A percentile compares a stretch with the other conserved stretches of the same genome.
Evolutionary conservation across 164 flowering plant genomes (phyloP).

Genomic region (Taxillus chinensis): DNA sequence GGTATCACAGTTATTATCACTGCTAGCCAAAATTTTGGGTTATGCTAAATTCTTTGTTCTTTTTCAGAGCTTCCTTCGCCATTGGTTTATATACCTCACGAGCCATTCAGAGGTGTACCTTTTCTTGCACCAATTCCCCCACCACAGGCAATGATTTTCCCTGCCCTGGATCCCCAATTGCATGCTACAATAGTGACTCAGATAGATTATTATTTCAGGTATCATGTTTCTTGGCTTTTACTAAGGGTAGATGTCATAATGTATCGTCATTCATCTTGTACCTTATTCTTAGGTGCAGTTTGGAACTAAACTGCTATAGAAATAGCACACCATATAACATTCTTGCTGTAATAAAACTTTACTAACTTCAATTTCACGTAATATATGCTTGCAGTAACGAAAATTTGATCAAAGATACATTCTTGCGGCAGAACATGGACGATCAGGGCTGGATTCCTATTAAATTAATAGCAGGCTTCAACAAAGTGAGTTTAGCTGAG

Average conservation of each 20-base stretch:
- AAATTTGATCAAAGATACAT: constrained; percentile 47
- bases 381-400: constrained; percentile 35
- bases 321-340: too few relatives aligned
- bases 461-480: constrained; percentile 45
- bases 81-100: constrained; percentile 5
- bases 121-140: constrained; percentile 4
- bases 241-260: background rate
- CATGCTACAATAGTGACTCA: constrained; percentile 5
- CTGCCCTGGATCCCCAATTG: background rate
- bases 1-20: background rate
- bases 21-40: too few relatives aligned
- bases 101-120: constrained; percentile 5
- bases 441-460: constrained; percentile 60
- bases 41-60: background rate
- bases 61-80: constrained; percentile 4
- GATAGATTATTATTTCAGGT: constrained; percentile 8
- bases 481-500: constrained; percentile 31
- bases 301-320: constrained; percentile 5
- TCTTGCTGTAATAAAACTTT: too few relatives aligned
- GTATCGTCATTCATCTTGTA: background rate
- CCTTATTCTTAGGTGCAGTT: background rate
- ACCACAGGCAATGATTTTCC: constrained; percentile 3
- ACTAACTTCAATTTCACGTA: background rate
- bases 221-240: background rate
- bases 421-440: constrained; percentile 57